Evolutionary conservation across 2,329 filamentous ascomycete species (phyloP).

Genomic region (Cercospora zeina): DNA sequence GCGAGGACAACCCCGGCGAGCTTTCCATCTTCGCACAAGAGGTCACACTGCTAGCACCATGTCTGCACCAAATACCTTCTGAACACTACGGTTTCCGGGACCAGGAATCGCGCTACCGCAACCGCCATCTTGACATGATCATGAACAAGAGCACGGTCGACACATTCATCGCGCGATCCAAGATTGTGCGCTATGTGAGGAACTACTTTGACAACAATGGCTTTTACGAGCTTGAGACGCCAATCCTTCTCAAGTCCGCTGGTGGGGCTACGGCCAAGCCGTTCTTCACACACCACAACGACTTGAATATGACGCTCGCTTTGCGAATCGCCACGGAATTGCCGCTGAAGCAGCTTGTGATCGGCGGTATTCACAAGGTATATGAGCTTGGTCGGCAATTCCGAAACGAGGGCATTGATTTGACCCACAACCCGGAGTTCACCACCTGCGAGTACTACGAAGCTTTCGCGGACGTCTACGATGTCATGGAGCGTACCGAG

Average conservation of each 20-base stretch:
- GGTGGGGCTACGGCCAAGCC: slow-evolving; percentile 94
- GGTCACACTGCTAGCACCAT: slow-evolving; percentile 82
- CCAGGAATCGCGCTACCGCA: slow-evolving; percentile 86
- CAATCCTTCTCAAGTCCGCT: slow-evolving; percentile 95
- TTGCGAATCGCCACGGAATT: slow-evolving; percentile 94
- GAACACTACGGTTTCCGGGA: slow-evolving; percentile 96
- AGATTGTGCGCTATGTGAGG: slow-evolving; percentile 86
- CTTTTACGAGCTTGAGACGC: slow-evolving; percentile 93
- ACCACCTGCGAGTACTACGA: slow-evolving; percentile 97
- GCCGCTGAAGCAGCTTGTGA: slow-evolving; percentile 93
- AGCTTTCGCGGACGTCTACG: slow-evolving; percentile 81
- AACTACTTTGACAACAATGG: slow-evolving; percentile 80
- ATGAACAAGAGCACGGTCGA: slow-evolving; percentile 89
- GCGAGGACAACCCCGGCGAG: slow-evolving; percentile 73
- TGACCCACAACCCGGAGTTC: slow-evolving; percentile 98
- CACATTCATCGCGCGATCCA: slow-evolving; percentile 79
- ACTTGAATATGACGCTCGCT: slow-evolving; percentile 89
- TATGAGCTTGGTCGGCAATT: slow-evolving; percentile 97
- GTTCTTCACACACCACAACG: slow-evolving; percentile 95
- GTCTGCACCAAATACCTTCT: slow-evolving; percentile 83
- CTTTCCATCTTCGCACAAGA: slow-evolving; percentile 90
- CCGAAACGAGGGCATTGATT: slow-evolving; percentile 86
- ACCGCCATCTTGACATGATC: slow-evolving; percentile 92
- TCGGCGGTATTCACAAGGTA: slow-evolving; percentile 89
- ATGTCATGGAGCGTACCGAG: slow-evolving; percentile 87